Percentiles rank a stretch among this genome's conserved stretches.
Evolutionary conservation across 2,329 filamentous ascomycete species (phyloP).

Genomic region (Calonectria honghensis): DNA sequence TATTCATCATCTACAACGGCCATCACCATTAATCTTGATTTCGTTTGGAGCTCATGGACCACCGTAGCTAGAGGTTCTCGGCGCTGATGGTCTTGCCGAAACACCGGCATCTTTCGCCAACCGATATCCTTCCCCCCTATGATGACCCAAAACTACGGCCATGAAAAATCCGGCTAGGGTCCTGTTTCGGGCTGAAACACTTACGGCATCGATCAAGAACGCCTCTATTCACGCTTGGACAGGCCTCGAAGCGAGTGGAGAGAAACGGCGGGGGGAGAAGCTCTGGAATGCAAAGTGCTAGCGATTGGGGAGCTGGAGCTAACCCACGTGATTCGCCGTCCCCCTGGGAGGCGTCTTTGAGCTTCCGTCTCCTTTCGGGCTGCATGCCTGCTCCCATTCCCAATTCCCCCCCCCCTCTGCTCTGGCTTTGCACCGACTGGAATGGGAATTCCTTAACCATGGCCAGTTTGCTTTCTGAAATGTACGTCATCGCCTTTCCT

Average conservation of each 20-base stretch:
- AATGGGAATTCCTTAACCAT: conserved; percentile 9
- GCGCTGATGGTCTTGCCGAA: background rate
- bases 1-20: background rate
- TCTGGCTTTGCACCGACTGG: conserved; percentile 11
- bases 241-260: background rate
- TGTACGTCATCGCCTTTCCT: conserved; percentile 14
- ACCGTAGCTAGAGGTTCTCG: background rate
- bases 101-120: background rate
- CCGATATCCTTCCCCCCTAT: background rate
- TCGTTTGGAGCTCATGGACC: background rate
- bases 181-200: conserved; percentile 13
- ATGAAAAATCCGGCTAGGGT: conserved; percentile 10
- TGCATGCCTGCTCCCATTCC: conserved; percentile 25
- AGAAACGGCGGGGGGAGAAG: conserved; percentile 9
- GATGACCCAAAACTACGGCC: background rate
- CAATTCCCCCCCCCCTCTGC: conserved; percentile 1
- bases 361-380: conserved; percentile 14
- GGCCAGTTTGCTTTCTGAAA: conserved; percentile 16
- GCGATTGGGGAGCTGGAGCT: conserved; percentile 18
- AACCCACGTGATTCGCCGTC: conserved; percentile 22
- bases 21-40: background rate
- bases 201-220: background rate
- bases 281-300: conserved; percentile 19
- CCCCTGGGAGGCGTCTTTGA: background rate
- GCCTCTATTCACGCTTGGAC: conserved; percentile 4